A percentile compares a stretch with the other conserved stretches of the same genome.
Conservation (phyloP, 2,329 filamentous ascomycete species). For the Aspergillus fijiensis region DNA sequence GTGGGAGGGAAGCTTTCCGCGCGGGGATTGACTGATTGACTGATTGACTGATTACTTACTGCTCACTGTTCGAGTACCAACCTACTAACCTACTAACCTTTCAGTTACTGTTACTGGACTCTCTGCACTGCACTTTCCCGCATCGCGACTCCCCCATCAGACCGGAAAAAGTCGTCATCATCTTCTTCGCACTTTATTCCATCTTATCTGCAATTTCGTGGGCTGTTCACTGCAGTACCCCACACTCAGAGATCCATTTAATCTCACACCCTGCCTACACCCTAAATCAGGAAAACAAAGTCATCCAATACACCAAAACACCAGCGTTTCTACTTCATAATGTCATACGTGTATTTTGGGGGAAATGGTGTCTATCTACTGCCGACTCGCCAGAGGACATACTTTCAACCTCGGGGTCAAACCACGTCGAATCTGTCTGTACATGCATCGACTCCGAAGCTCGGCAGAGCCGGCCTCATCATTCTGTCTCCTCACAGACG, state of each 20-base stretch:
- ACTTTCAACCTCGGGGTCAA: slow-evolving; percentile 17
- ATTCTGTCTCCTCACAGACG: slow-evolving; percentile 29
- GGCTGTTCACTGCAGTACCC: no score
- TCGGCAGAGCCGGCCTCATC: slow-evolving; percentile 21
- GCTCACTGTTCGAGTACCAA: background rate
- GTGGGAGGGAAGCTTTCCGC: slow-evolving; percentile 8
- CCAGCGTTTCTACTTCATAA: slow-evolving; percentile 4
- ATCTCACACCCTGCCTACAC: no score
- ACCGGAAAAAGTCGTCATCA: no score
- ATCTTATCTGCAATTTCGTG: no score
- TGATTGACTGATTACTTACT: background rate
- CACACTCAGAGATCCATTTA: no score
- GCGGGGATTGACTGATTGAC: background rate
- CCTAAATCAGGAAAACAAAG: no score
- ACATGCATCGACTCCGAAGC: slow-evolving; percentile 19
- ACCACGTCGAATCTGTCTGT: slow-evolving; percentile 3
- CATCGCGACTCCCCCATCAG: no score
- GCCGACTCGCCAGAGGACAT: slow-evolving; percentile 23
- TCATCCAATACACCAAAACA: background rate
- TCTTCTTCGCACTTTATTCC: no score
- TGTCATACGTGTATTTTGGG: slow-evolving; percentile 34
- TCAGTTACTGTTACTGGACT: no score
- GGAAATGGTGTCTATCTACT: slow-evolving; percentile 37
- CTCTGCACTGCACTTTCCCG: no score
- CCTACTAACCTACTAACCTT: no score